Base-by-base conservation (phyloP, 345 rosid species). In the Gossypium arboreum region DNA sequence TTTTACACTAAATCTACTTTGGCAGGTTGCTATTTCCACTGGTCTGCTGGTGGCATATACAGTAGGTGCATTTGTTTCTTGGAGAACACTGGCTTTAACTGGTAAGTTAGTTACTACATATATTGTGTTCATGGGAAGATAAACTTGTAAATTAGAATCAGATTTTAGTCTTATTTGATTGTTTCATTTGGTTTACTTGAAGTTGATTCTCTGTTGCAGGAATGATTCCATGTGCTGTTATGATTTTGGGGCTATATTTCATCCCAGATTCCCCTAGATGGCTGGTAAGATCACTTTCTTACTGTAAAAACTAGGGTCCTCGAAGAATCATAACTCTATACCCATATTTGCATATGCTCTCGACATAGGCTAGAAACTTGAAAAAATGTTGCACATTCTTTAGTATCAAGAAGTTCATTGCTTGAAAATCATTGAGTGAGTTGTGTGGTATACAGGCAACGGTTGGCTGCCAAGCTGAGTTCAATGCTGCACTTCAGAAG, bases 181-280 rank as follows among this genome's bases (percentile, higher is more conserved):
- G 11, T 70, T 51, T 52, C 17, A n/a, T 17, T n/a, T 17, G 60
- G 73, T 57, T 70, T 10, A 70, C 60, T n/a, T 70, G 4, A 68
- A 68, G 57, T 52, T 70, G 60, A 41, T 70, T 29, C 60, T 65
- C 58, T 63, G 25, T 66, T 47, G 81, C 86, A 92, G 97, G 93
- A 73, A 80, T 89, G 72, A 24, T 92, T 80, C 97, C 95, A 22
- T 92, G 93, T 68, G 84, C 77, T 10, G 75, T 86, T 81, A 82
- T 87, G 77, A 64, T 86, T 76, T 56, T 84, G 9, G 97, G 95
- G 44, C 90, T 92, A 73, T 81, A 85, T 79, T 82, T 84, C 82
- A 88, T 90, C 80, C 97, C 94, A 9, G 97, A 90, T 79, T 92
- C 97, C 61, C 97, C 95, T 3, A 89, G 97, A 84, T 92, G 95